Conservation (phyloP, 148 eudicot genomes). For the Euryodendron excelsum region DNA sequence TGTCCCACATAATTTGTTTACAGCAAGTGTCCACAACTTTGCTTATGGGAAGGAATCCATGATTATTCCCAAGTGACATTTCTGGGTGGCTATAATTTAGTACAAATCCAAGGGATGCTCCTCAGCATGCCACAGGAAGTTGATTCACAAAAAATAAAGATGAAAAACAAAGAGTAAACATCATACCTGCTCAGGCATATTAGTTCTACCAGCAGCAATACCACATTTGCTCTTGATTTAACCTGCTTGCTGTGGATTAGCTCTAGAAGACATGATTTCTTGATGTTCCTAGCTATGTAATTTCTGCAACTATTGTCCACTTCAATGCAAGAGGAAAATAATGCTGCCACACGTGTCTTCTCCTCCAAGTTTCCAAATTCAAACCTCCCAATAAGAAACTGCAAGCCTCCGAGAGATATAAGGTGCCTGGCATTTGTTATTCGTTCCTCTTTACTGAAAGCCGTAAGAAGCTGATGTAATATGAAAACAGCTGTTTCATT, state of each 20-base stretch:
- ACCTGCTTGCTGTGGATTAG: slow-evolving; percentile 35
- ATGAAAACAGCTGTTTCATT: slow-evolving; percentile 25
- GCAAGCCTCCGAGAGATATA: slow-evolving; percentile 44
- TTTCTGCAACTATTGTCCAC: slow-evolving; percentile 39
- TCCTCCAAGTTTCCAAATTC: slow-evolving; percentile 34
- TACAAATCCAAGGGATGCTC: too few species aligned
- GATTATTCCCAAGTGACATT: too few species aligned
- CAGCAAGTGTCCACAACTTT: too few species aligned
- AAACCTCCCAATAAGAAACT: slow-evolving; percentile 41
- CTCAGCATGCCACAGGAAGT: too few species aligned
- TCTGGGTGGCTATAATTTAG: too few species aligned
- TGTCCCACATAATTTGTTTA: too few species aligned
- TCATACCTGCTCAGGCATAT: slow-evolving; percentile 50
- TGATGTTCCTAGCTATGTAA: slow-evolving; percentile 36
- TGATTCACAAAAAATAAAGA: too few species aligned
- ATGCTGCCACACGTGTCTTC: slow-evolving; percentile 30
- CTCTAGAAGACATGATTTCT: slow-evolving; percentile 33
- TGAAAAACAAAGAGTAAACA: too few species aligned
- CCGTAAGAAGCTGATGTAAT: slow-evolving; percentile 38
- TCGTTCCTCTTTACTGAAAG: slow-evolving; percentile 31
- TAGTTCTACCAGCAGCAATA: slow-evolving; percentile 37
- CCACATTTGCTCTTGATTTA: slow-evolving; percentile 31
- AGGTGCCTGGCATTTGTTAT: slow-evolving; percentile 27
- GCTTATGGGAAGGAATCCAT: too few species aligned
- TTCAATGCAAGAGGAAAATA: slow-evolving; percentile 40